phyloP scores from a whole-genome alignment of 129 eudicot genomes.

The Saussurea involucrata region DNA sequence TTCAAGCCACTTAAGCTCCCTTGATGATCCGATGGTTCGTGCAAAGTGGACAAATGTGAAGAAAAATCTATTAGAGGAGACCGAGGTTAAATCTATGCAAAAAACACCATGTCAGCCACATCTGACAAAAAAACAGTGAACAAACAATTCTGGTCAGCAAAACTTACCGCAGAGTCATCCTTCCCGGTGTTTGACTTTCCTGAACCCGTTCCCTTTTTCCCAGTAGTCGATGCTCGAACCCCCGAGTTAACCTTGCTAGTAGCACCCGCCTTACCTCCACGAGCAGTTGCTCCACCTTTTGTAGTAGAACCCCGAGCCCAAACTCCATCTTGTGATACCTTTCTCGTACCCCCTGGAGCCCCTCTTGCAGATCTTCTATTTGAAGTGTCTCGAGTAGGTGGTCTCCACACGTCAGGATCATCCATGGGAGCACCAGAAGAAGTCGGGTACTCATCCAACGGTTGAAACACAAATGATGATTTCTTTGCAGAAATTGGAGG shows the following conservation, averaged over 20 bases:
- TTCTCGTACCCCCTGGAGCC: constrained; percentile 65
- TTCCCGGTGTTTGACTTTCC: constrained; percentile 46
- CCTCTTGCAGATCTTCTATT: constrained; percentile 73
- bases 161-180: constrained; percentile 67
- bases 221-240: constrained; percentile 64
- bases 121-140: constrained; percentile 3
- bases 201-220: constrained; percentile 65
- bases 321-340: constrained; percentile 72
- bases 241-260: constrained; percentile 65
- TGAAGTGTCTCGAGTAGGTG: constrained; percentile 81
- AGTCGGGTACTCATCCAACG: constrained; percentile 88
- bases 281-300: constrained; percentile 60
- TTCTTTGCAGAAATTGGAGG: constrained; percentile 91
- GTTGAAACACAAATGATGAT: constrained; percentile 91
- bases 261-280: constrained; percentile 78
- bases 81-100: too few species aligned
- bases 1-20: constrained; percentile 65
- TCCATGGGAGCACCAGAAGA: constrained; percentile 82
- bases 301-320: constrained; percentile 76
- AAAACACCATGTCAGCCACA: too few species aligned
- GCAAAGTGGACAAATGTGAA: constrained; percentile 93
- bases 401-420: constrained; percentile 99
- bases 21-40: constrained; percentile 81
- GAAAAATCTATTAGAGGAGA: constrained; percentile 78
- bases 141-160: background rate